Conservation (phyloP, 805 yeast species). For the Candida coleopterorum region DNA sequence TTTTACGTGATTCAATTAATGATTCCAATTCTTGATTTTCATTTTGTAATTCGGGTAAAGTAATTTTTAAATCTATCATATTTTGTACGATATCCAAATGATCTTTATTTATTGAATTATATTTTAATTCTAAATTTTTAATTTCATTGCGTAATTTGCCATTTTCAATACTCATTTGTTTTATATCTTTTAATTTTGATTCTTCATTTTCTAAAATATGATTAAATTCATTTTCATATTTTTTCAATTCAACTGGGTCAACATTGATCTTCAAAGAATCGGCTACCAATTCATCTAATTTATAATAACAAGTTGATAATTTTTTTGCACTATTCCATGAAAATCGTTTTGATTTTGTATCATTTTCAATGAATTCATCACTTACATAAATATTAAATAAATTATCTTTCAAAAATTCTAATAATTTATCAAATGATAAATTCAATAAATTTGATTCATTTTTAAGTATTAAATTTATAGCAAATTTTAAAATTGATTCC, state of each 20-base stretch:
- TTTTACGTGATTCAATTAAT: slow-evolving; percentile 32
- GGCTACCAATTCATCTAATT: slow-evolving; percentile 66
- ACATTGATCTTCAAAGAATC: slow-evolving; percentile 75
- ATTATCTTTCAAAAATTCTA: slow-evolving; percentile 74
- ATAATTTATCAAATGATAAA: slow-evolving; percentile 69
- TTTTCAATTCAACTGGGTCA: slow-evolving; percentile 64
- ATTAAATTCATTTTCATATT: slow-evolving; percentile 69
- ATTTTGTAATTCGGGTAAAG: slow-evolving; percentile 67
- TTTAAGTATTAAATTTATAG: slow-evolving; percentile 70
- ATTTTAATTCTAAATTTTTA: slow-evolving; percentile 64
- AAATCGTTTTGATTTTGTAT: slow-evolving; percentile 14
- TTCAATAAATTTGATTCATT: slow-evolving; percentile 56
- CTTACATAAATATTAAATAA: slow-evolving; percentile 67
- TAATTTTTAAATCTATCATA: slow-evolving; percentile 75
- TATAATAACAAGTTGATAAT: slow-evolving; percentile 34
- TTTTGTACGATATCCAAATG: slow-evolving; percentile 85
- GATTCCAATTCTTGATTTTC: slow-evolving; percentile 60
- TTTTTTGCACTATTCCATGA: slow-evolving; percentile 23
- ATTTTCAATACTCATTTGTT: slow-evolving; percentile 55
- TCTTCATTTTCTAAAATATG: slow-evolving; percentile 67
- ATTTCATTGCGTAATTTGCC: slow-evolving; percentile 71
- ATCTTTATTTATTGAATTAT: slow-evolving; percentile 67
- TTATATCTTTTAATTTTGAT: slow-evolving; percentile 60
- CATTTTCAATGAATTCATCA: slow-evolving; percentile 26
- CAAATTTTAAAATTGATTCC: slow-evolving; percentile 81